Percentiles rank a stretch among this genome's conserved stretches.
Evolutionary conservation across 805 yeast genomes (phyloP).

Genomic region (Cyberlindnera euphorbiiphila): DNA sequence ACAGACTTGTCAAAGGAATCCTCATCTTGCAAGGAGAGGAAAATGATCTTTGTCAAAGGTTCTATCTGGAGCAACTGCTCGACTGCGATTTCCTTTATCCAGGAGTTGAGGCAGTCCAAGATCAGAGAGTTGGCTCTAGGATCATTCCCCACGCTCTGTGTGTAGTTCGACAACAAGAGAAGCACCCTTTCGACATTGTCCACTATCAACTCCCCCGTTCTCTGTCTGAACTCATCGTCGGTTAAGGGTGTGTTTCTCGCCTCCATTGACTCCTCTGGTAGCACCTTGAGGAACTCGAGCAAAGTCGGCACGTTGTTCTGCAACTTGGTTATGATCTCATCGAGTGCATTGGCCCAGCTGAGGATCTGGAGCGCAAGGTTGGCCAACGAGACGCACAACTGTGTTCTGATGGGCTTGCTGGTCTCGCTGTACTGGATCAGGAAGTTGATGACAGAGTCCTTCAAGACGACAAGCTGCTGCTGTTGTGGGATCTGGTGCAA

Average conservation of each 20-base stretch:
- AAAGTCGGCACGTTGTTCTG: conserved; percentile 42
- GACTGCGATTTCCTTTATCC: conserved; percentile 86
- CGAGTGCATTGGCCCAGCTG: conserved; percentile 67
- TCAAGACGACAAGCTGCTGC: conserved; percentile 55
- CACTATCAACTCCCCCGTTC: conserved; percentile 61
- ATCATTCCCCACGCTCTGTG: conserved; percentile 31
- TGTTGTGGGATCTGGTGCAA: conserved; percentile 67
- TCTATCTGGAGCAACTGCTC: conserved; percentile 59
- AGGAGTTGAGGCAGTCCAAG: conserved; percentile 76
- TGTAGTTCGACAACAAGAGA: conserved; percentile 52
- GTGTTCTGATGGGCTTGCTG: conserved; percentile 68
- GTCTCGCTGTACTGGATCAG: conserved; percentile 43
- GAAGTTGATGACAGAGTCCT: conserved; percentile 60
- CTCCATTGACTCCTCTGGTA: conserved; percentile 89
- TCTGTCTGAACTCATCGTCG: conserved; percentile 69
- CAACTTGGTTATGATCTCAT: conserved; percentile 56
- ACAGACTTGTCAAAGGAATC: conserved; percentile 78
- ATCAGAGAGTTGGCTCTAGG: conserved; percentile 39
- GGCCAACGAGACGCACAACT: conserved; percentile 76
- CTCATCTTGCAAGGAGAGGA: conserved; percentile 53
- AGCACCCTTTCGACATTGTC: conserved; percentile 68
- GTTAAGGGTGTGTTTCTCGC: conserved; percentile 73
- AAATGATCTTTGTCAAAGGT: conserved; percentile 65
- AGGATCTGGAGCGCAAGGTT: conserved; percentile 76
- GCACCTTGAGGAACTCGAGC: conserved; percentile 75